Conservation (phyloP, 306 rosid species). For the Vicia sativa region DNA sequence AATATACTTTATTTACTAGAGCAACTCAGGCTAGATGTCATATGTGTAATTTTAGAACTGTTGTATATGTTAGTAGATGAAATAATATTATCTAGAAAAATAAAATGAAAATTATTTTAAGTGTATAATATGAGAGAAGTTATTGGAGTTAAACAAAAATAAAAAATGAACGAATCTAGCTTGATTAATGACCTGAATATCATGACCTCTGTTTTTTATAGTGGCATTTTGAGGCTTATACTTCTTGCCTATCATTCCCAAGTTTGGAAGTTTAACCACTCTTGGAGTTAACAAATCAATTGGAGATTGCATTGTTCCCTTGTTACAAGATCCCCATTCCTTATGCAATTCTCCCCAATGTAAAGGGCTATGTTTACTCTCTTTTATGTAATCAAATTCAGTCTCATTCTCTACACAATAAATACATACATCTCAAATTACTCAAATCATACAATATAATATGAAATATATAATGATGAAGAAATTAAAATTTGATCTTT, state of each 20-base stretch:
- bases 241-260: conserved; percentile 38
- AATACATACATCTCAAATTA: background rate
- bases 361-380: conserved; percentile 54
- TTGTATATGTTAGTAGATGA: too few relatives aligned
- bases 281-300: conserved; percentile 55
- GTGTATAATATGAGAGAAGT: too few relatives aligned
- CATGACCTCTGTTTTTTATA: conserved; percentile 69
- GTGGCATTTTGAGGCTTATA: conserved; percentile 58
- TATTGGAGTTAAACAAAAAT: too few relatives aligned
- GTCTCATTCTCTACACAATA: conserved; percentile 63
- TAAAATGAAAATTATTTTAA: too few relatives aligned
- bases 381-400: conserved; percentile 54
- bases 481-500: background rate
- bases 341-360: conserved; percentile 61
- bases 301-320: conserved; percentile 70
- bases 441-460: background rate
- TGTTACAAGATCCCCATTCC: conserved; percentile 64
- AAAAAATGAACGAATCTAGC: too few relatives aligned
- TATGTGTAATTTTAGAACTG: too few relatives aligned
- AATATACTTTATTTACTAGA: too few relatives aligned
- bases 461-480: background rate
- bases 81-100: too few relatives aligned
- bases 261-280: conserved; percentile 39
- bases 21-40: too few relatives aligned
- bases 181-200: conserved; percentile 52